Base-by-base conservation (phyloP, 345 rosid species). In the Euphorbia tirucalli region DNA sequence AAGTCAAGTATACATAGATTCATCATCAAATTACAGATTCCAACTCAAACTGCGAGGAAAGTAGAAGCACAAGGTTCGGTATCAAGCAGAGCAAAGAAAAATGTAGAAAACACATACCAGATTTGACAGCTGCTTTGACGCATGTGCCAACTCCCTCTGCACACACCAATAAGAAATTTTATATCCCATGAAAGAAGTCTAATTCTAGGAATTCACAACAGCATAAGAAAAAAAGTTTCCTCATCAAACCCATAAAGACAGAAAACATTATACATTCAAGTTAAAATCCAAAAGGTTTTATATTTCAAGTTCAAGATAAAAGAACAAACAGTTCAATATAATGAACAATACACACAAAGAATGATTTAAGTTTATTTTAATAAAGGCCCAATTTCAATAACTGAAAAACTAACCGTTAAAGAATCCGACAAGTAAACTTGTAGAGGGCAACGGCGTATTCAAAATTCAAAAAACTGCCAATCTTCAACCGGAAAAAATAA, bases 81-180 rank as follows among this genome's bases (percentile, higher is more conserved):
- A 5, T 32, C 37, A 2, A 32, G 37, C 44, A 10, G 1, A 58
- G 16, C 2, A 18, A 58, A 44, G 0, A 18, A 18, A 54, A 64
- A 48, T n/a, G 9, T 7, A 24, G 46, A 49, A 39, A 32, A 61
- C 35, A 67, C 75, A 44, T 77, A 85, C 90, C 78, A 71, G 52
- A 31, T 80, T 60, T 2, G 74, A n/a, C 16, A 86, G 79, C 75
- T 82, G 82, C 83, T 83, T 84, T 11, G 88, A 83, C 15, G 81
- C 85, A 69, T 70, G 82, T 13, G 73, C 88, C 32, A 89, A 85
- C 83, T 93, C 93, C 77, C 48, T 84, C 97, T 93, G 90, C 61
- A 31, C 25, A 61, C 61, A 15, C 71, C 61, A 31, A 37, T 66
- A 60, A 80, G 70, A 61, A 76, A 37, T 69, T 11, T 21, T 41